These are phyloP conservation scores for Aspergillus versicolor DNA, from an alignment of 2,329 filamentous ascomycete species.

Conservation along the genomic window DNA sequence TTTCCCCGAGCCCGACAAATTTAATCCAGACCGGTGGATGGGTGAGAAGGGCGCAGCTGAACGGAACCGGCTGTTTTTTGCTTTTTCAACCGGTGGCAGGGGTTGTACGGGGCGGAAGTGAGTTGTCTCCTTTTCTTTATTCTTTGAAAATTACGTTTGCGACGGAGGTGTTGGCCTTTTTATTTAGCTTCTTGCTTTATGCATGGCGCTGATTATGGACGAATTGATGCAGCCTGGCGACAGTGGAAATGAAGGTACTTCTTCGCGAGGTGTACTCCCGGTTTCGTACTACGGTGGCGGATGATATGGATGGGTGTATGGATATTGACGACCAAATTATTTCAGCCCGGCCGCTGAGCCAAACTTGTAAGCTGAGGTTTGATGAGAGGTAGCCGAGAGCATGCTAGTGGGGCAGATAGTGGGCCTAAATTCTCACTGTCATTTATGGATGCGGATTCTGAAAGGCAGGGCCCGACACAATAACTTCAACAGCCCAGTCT, in stretches of 20 bases:
- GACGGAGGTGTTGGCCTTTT: too few species aligned
- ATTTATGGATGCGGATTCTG: too few species aligned
- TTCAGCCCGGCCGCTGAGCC: slow-evolving; percentile 61
- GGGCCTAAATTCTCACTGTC: background rate
- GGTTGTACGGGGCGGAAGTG: slow-evolving; percentile 60
- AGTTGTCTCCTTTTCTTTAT: slow-evolving; percentile 32
- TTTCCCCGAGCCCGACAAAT: slow-evolving; percentile 31
- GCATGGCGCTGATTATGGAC: slow-evolving; percentile 4
- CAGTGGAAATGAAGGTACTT: slow-evolving; percentile 67
- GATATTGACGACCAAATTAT: slow-evolving; percentile 67
- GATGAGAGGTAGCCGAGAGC: background rate
- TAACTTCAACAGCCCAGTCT: background rate
- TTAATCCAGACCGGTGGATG: slow-evolving; percentile 36
- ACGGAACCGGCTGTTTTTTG: slow-evolving; percentile 60
- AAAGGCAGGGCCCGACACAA: background rate
- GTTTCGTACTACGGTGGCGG: slow-evolving; percentile 53
- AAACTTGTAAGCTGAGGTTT: slow-evolving; percentile 55
- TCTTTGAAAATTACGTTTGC: too few species aligned
- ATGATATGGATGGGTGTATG: slow-evolving; percentile 61
- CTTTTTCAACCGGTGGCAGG: slow-evolving; percentile 64
- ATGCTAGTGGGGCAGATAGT: background rate
- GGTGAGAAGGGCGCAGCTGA: slow-evolving; percentile 31
- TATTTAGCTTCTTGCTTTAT: background rate
- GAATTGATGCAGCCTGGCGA: slow-evolving; percentile 51
- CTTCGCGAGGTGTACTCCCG: slow-evolving; percentile 62